Conservation (phyloP, 371 early-diverging fungal genomes). For the Rhizopus microsporus region DNA sequence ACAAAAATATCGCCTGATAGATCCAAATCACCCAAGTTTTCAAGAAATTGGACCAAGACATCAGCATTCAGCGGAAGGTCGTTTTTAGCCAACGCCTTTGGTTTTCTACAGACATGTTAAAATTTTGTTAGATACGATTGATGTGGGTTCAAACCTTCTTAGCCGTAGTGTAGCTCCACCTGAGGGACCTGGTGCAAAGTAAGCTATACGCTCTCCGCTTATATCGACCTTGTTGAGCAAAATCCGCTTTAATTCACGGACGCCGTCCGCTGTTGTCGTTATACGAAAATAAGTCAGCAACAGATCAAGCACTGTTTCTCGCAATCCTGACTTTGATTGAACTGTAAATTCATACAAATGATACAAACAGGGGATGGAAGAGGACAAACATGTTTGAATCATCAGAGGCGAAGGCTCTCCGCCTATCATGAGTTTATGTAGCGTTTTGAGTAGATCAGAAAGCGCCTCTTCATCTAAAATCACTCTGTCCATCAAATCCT, state of each 20-base stretch:
- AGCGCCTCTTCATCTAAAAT: slow-evolving; percentile 48
- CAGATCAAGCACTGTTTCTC: slow-evolving; percentile 51
- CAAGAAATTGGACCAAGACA: slow-evolving; percentile 64
- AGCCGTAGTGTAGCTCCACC: slow-evolving; percentile 58
- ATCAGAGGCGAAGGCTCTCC: slow-evolving; percentile 67
- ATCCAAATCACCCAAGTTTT: slow-evolving; percentile 51
- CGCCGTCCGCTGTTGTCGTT: slow-evolving; percentile 45
- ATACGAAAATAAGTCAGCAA: slow-evolving; percentile 59
- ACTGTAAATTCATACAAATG: slow-evolving; percentile 60
- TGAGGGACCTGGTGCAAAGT: slow-evolving; percentile 60
- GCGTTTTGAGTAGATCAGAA: slow-evolving; percentile 36
- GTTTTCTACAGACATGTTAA: slow-evolving; percentile 13
- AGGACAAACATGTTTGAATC: slow-evolving; percentile 53
- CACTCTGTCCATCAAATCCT: slow-evolving; percentile 30
- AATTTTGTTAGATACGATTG: background rate
- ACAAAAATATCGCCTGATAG: slow-evolving; percentile 77
- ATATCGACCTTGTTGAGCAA: slow-evolving; percentile 51
- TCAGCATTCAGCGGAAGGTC: slow-evolving; percentile 57
- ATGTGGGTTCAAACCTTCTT: slow-evolving; percentile 22
- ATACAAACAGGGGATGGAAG: slow-evolving; percentile 59
- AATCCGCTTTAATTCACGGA: slow-evolving; percentile 54
- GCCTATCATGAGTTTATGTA: slow-evolving; percentile 61
- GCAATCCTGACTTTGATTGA: slow-evolving; percentile 52
- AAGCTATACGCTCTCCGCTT: slow-evolving; percentile 49
- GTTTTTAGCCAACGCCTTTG: slow-evolving; percentile 44